phyloP scores from a whole-genome alignment of 2,329 filamentous ascomycete species.

The Dactylellina leptospora region DNA sequence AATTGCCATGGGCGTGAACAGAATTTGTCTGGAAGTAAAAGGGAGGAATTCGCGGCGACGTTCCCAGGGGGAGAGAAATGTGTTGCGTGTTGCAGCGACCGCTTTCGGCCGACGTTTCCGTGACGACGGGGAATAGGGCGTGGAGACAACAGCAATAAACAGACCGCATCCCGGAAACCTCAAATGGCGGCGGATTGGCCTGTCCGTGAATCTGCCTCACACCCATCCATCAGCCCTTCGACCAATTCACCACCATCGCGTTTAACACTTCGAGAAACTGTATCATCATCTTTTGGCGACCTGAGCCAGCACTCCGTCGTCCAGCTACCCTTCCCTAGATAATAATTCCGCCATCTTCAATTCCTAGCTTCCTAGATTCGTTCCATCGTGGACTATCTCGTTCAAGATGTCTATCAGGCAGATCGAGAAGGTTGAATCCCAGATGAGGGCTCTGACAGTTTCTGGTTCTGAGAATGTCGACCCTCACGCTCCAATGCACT shows the following conservation, averaged over 20 bases:
- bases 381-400: neutral
- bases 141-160: constrained; percentile 15
- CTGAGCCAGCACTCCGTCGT: no score
- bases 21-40: neutral
- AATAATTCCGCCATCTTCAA: no score
- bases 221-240: no score
- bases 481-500: constrained; percentile 47
- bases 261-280: no score
- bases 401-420: constrained; percentile 56
- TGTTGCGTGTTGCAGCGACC: neutral
- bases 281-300: no score
- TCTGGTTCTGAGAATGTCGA: constrained; percentile 55
- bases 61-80: neutral
- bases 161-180: neutral
- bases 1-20: neutral
- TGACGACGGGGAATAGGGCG: constrained; percentile 17
- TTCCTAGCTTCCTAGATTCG: no score
- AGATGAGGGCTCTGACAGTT: constrained; percentile 53
- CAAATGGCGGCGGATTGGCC: constrained; percentile 22
- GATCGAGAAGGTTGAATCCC: constrained; percentile 55
- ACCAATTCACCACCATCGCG: no score
- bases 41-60: neutral
- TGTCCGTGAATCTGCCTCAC: constrained; percentile 8
- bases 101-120: constrained; percentile 1
- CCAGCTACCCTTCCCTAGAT: constrained; percentile 4